These are phyloP conservation scores for Sphagnum tenellum DNA, from an alignment of 225 moss, liverwort and hornwort genomes.

Conservation along the genomic window DNA sequence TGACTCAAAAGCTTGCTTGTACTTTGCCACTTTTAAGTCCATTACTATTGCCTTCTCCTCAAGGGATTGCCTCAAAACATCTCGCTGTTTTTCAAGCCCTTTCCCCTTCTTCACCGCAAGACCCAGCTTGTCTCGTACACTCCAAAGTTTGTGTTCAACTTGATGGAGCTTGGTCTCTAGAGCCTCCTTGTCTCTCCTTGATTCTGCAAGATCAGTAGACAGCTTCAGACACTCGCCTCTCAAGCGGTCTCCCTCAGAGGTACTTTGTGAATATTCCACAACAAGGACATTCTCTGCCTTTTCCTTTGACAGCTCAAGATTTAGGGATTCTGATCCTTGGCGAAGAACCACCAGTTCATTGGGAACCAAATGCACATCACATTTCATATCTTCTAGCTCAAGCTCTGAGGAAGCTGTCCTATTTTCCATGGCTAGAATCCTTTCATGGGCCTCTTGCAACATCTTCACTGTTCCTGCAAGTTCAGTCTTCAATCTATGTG, in stretches of 20 bases:
- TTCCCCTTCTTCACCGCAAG: conserved; percentile 45
- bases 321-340: conserved; percentile 9
- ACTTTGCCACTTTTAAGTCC: conserved; percentile 10
- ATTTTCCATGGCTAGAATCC: conserved; percentile 4
- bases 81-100: conserved; percentile 29
- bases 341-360: conserved; percentile 14
- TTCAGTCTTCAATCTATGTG: neutral
- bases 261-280: neutral
- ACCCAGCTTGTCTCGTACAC: conserved; percentile 29
- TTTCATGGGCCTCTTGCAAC: conserved; percentile 2
- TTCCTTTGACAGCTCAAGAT: conserved; percentile 10
- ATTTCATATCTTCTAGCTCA: conserved; percentile 2
- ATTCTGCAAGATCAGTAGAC: neutral
- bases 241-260: neutral
- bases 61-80: conserved; percentile 25
- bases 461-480: too few relatives aligned
- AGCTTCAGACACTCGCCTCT: neutral
- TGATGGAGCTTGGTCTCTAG: conserved; percentile 19
- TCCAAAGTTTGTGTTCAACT: conserved; percentile 27
- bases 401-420: neutral
- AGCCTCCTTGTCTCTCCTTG: conserved; percentile 2
- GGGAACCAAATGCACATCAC: conserved; percentile 1
- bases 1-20: conserved; percentile 17
- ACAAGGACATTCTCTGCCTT: conserved; percentile 14
- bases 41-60: conserved; percentile 13